phyloP scores from a whole-genome alignment of 768 basidiomycete species.

The Psilocybe azurescens region DNA sequence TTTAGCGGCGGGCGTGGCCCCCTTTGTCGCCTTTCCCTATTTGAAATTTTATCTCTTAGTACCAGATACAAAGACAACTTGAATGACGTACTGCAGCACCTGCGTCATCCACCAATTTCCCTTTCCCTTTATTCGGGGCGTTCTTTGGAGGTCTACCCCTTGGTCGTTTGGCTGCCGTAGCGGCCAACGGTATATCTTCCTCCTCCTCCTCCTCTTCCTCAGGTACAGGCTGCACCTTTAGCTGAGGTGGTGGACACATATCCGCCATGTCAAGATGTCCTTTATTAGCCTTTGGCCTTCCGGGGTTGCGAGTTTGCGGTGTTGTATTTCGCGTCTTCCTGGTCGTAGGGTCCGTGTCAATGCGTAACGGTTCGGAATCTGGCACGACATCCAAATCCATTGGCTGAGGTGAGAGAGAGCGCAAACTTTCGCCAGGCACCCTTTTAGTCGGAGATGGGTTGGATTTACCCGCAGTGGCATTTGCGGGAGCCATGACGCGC shows the following conservation, averaged over 20 bases:
- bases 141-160: constrained; percentile 16
- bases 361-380: constrained; percentile 54
- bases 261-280: constrained; percentile 6
- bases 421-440: background rate
- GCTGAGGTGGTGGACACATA: constrained; percentile 9
- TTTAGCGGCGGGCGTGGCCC: background rate
- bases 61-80: background rate
- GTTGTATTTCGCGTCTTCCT: background rate
- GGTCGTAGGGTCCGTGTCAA: background rate
- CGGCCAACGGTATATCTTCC: constrained; percentile 52
- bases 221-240: background rate
- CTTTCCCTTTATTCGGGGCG: constrained; percentile 25
- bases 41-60: background rate
- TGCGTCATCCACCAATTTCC: constrained; percentile 15
- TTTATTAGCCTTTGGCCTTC: background rate
- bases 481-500: background rate
- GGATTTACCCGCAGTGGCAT: background rate
- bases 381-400: constrained; percentile 57
- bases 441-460: background rate
- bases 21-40: background rate
- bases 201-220: constrained; percentile 33
- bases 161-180: constrained; percentile 10
- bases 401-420: constrained; percentile 10
- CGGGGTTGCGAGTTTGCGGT: background rate
- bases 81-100: background rate